These are phyloP conservation scores for Suillus luteus DNA, from an alignment of 768 basidiomycete species.

Conservation along the genomic window DNA sequence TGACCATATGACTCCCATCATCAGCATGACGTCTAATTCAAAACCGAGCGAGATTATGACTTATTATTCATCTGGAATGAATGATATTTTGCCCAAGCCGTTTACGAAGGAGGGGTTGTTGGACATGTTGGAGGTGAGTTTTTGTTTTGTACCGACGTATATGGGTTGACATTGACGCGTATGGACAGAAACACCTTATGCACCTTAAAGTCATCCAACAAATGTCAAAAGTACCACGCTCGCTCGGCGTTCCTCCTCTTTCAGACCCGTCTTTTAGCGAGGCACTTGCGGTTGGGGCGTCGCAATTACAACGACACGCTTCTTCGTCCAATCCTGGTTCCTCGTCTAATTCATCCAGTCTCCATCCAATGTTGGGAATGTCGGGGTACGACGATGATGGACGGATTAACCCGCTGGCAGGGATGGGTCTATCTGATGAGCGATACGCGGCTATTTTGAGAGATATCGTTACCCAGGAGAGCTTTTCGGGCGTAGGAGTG, in stretches of 20 bases:
- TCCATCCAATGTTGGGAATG: conserved; percentile 8
- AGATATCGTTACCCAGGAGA: conserved; percentile 68
- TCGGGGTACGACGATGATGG: conserved; percentile 44
- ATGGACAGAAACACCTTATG: conserved; percentile 74
- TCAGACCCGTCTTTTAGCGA: conserved; percentile 57
- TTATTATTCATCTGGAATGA: conserved; percentile 79
- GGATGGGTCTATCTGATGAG: conserved; percentile 87
- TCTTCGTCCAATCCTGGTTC: conserved; percentile 3
- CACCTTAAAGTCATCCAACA: conserved; percentile 87
- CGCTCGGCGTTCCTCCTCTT: conserved; percentile 66
- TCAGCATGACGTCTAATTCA: conserved; percentile 97
- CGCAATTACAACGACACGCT: conserved; percentile 12
- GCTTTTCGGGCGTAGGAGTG: conserved; percentile 47
- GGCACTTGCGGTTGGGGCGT: conserved; percentile 48
- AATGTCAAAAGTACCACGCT: conserved; percentile 64
- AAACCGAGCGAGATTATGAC: conserved; percentile 92
- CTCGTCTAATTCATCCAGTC: conserved; percentile 13
- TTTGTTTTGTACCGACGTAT: not conserved
- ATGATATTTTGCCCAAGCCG: conserved; percentile 94
- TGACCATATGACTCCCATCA: conserved; percentile 94
- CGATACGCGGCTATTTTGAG: conserved; percentile 82
- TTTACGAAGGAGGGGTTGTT: conserved; percentile 93
- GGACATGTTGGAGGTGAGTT: conserved; percentile 83
- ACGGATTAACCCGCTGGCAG: conserved; percentile 80
- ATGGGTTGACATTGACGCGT: not conserved